Base-by-base conservation (phyloP, 768 basidiomycete genomes). In the Suillus discolor region DNA sequence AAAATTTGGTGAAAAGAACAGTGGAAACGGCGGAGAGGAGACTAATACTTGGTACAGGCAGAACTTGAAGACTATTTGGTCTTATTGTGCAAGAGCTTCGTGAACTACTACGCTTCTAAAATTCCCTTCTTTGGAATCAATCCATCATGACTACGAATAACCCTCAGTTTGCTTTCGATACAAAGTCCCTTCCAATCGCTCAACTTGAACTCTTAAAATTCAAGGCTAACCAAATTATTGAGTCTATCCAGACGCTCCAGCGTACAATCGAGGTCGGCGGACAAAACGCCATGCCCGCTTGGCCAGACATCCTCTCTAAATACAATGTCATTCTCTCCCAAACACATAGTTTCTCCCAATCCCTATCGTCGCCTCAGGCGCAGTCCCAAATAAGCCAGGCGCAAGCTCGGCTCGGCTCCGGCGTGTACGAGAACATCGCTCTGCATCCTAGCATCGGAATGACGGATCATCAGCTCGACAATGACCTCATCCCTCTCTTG, bases 301-400 rank as follows among this genome's bases (percentile, higher is more conserved):
- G 93, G 93, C 93, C 93, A 3, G 93, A 94, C 71, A 86, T 95
- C 63, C 82, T 94, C 62, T 88, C 89, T 16, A 94, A 93, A 80
- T 94, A 94, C 84, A 93, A 89, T 70, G 84, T 92, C 68, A 83
- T 95, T 34, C 84, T 94, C 63, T 92, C 91, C 0, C 93, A 94
- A 71, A 92, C 91, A 0, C 91, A 92, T 72, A 90, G 83, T 69
- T 88, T 95, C 70, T 89, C 89, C 53, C 86, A 82, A 61, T 85
- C 87, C 0, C 83, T 93, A 49, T 78, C 84, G 20, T 36, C 71
- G 76, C 81, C 64, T 75, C 80, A 57, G 67, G 80, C 68, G 9
- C 64, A 67, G 25, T 67, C 71, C 4, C 63, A 69, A 13, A 34
- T 71, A 1, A 64, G 64, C 18, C 66, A 70, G 59, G 62, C 62